Conservation (phyloP, 208 protist genomes). For the Leishmania tropica region DNA sequence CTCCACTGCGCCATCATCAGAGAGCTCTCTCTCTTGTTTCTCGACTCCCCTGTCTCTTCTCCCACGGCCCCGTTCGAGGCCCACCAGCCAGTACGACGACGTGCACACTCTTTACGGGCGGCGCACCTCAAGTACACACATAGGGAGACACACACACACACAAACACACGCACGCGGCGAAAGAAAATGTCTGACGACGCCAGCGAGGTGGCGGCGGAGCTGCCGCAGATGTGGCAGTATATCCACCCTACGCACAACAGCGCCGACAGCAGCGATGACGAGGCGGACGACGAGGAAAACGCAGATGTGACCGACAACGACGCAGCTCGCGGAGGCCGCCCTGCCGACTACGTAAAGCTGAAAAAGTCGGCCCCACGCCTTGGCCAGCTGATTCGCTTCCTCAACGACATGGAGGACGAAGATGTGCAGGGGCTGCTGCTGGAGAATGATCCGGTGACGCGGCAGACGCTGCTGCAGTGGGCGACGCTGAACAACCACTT, state of each 20-base stretch:
- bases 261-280: conserved; percentile 37
- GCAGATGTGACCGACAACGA: conserved; percentile 21
- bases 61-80: background rate
- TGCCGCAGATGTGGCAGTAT: conserved; percentile 80
- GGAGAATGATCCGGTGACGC: conserved; percentile 83
- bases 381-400: conserved; percentile 69
- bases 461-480: conserved; percentile 89
- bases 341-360: conserved; percentile 66
- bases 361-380: conserved; percentile 66
- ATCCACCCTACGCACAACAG: conserved; percentile 68
- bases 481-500: conserved; percentile 83
- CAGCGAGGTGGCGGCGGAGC: conserved; percentile 52
- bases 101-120: background rate
- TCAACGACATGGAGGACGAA: conserved; percentile 88
- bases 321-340: conserved; percentile 21
- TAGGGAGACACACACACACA: background rate
- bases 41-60: background rate
- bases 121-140: background rate
- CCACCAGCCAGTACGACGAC: background rate
- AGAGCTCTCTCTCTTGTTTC: background rate
- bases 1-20: background rate
- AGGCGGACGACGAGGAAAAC: conserved; percentile 48
- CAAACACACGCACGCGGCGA: conserved; percentile 6
- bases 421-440: conserved; percentile 71
- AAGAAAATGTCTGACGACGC: conserved; percentile 62